Conservation (phyloP, 768 basidiomycete genomes). For the Collybiopsis confluens region DNA sequence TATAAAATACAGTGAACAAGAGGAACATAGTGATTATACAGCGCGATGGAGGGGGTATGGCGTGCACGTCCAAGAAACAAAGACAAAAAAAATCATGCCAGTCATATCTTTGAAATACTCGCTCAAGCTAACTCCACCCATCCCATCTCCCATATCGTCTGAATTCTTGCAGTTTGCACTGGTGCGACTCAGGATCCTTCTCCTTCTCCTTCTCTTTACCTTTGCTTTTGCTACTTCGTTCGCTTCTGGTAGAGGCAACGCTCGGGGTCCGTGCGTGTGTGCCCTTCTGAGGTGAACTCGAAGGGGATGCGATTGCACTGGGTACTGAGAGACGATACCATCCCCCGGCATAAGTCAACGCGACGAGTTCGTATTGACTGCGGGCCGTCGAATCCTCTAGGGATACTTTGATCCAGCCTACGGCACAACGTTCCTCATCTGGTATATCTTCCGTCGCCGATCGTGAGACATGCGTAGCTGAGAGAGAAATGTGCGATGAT, state of each 20-base stretch:
- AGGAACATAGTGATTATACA: background rate
- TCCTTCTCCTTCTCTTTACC: constrained; percentile 60
- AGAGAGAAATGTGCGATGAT: constrained; percentile 75
- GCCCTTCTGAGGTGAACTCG: constrained; percentile 41
- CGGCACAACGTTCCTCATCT: constrained; percentile 82
- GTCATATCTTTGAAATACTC: background rate
- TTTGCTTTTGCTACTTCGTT: constrained; percentile 47
- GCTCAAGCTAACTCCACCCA: constrained; percentile 59
- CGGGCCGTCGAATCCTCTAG: constrained; percentile 24
- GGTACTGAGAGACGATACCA: constrained; percentile 85
- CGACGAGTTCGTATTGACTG: constrained; percentile 72
- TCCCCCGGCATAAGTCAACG: constrained; percentile 84
- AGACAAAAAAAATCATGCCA: background rate
- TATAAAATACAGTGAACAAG: background rate
- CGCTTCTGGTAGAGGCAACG: constrained; percentile 41
- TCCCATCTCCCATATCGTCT: constrained; percentile 85
- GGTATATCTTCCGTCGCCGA: constrained; percentile 55
- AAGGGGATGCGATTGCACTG: constrained; percentile 18
- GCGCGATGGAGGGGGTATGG: background rate
- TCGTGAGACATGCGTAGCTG: constrained; percentile 54
- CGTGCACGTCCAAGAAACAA: background rate
- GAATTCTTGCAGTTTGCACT: constrained; percentile 72
- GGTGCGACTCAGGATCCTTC: constrained; percentile 52
- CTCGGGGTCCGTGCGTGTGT: constrained; percentile 42
- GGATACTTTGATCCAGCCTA: constrained; percentile 75